Conservation (phyloP, 768 basidiomycete genomes). For the Leccinum rimulosum region DNA sequence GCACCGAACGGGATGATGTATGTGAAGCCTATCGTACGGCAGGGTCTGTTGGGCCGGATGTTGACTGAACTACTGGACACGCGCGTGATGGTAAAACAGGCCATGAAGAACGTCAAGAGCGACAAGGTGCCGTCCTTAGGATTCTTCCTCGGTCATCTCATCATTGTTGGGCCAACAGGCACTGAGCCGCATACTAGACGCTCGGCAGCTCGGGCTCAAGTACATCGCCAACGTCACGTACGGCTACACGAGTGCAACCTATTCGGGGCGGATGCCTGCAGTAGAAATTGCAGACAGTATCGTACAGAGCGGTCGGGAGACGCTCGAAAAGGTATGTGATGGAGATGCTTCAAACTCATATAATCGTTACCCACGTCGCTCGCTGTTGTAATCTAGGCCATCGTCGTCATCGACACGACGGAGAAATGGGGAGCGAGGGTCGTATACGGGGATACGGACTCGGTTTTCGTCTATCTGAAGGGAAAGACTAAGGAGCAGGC, state of each 20-base stretch:
- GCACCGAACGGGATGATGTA: constrained; percentile 96
- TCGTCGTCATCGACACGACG: constrained; percentile 70
- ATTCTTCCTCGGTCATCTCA: background rate
- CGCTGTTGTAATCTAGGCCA: constrained; percentile 53
- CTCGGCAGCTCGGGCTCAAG: constrained; percentile 90
- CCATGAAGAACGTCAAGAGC: constrained; percentile 77
- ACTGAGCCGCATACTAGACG: constrained; percentile 74
- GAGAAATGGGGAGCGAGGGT: constrained; percentile 88
- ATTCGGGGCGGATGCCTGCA: constrained; percentile 96
- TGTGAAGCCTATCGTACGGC: constrained; percentile 79
- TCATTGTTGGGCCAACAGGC: constrained; percentile 44
- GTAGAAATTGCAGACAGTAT: constrained; percentile 98
- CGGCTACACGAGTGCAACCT: constrained; percentile 93
- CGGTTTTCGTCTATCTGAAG: constrained; percentile 85
- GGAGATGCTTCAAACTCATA: background rate
- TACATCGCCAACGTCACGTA: constrained; percentile 95
- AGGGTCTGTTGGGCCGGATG: constrained; percentile 88
- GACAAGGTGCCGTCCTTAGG: constrained; percentile 58
- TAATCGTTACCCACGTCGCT: background rate
- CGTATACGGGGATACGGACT: constrained; percentile 98
- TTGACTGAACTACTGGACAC: constrained; percentile 89
- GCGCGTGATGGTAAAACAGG: constrained; percentile 96
- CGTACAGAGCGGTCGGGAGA: constrained; percentile 94
- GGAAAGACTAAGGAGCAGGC: constrained; percentile 94
- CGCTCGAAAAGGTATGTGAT: constrained; percentile 76